phyloP scores from a whole-genome alignment of 495 filamentous ascomycete species.

The Penicillium tannophilum region DNA sequence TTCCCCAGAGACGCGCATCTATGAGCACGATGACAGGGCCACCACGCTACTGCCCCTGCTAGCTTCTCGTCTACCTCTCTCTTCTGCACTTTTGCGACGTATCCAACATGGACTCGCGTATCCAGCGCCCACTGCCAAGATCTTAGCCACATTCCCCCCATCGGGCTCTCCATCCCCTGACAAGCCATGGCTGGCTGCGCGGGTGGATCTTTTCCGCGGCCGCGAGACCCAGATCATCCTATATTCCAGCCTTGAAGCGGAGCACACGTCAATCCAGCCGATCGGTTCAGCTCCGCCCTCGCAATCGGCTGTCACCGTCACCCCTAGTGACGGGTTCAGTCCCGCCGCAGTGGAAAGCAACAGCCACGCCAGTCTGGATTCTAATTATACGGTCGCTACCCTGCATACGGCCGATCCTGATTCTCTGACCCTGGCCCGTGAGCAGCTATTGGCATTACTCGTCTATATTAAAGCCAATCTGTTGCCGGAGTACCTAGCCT shows the following conservation, averaged over 20 bases:
- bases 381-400: conserved; percentile 16
- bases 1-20: conserved; percentile 15
- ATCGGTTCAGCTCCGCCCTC: conserved; percentile 8
- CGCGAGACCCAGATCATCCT: conserved; percentile 64
- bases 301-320: conserved; percentile 5
- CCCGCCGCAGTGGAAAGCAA: neutral
- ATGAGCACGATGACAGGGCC: conserved; percentile 36
- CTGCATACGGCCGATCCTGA: conserved; percentile 12
- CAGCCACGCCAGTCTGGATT: neutral
- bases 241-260: conserved; percentile 56
- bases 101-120: conserved; percentile 54
- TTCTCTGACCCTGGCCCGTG: conserved; percentile 19
- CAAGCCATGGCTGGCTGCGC: conserved; percentile 51
- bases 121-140: conserved; percentile 39
- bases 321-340: conserved; percentile 6
- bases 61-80: conserved; percentile 52
- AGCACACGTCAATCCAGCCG: conserved; percentile 25
- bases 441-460: conserved; percentile 36
- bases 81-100: conserved; percentile 58
- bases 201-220: conserved; percentile 56
- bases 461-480: conserved; percentile 26
- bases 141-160: conserved; percentile 45
- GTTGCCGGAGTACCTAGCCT: conserved; percentile 32
- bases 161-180: conserved; percentile 22
- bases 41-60: conserved; percentile 48